Conservation (phyloP, 371 early-diverging fungal genomes). For the Rhizomucor miehei region DNA sequence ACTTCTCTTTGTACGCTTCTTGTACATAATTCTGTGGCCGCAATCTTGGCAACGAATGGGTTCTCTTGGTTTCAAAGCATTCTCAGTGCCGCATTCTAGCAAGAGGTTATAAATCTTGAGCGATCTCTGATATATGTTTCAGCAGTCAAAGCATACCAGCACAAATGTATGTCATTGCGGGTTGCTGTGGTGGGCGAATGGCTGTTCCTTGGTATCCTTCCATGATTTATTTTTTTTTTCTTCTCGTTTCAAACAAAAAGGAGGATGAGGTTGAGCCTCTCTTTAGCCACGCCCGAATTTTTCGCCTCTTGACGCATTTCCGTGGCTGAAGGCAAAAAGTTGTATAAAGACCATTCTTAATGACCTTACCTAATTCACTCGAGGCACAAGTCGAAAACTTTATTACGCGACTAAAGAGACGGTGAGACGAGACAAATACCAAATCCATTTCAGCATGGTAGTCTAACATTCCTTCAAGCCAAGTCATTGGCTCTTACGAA, state of each 20-base stretch:
- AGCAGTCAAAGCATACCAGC: conserved; percentile 38
- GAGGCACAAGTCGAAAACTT: conserved; percentile 51
- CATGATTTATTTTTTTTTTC: conserved; percentile 16
- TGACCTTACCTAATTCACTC: conserved; percentile 31
- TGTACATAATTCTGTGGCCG: conserved; percentile 96
- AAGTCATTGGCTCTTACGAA: conserved; percentile 71
- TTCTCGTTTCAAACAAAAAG: too few species aligned
- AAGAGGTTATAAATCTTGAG: neutral
- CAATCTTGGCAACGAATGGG: conserved; percentile 96
- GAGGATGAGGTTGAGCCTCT: too few species aligned
- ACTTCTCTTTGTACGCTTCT: conserved; percentile 95
- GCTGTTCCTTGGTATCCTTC: conserved; percentile 44
- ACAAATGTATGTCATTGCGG: conserved; percentile 62
- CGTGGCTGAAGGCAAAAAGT: too few species aligned
- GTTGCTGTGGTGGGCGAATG: conserved; percentile 46
- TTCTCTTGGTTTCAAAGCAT: conserved; percentile 90
- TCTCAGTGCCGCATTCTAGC: conserved; percentile 84
- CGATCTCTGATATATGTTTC: neutral
- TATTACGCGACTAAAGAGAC: conserved; percentile 52
- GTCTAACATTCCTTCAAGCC: conserved; percentile 44
- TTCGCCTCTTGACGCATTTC: too few species aligned
- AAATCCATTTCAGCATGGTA: too few species aligned
- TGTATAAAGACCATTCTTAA: neutral
- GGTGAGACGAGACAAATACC: too few species aligned
- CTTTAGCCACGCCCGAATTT: too few species aligned